Evolutionary conservation across 768 basidiomycete genomes (phyloP).

Genomic region (Boletus rubroflammeus): DNA sequence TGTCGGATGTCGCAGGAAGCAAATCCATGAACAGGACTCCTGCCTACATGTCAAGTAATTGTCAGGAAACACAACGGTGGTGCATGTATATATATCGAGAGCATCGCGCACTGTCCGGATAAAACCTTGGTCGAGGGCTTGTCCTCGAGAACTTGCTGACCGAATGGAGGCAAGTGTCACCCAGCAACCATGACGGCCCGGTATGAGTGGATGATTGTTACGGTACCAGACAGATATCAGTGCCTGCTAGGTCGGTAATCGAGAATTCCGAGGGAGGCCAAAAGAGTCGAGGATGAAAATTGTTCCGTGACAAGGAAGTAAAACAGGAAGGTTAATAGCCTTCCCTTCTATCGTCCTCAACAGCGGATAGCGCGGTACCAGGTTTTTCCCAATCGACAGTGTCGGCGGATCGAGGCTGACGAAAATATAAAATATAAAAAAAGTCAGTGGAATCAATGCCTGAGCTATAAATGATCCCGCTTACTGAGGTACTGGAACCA

Average conservation of each 20-base stretch:
- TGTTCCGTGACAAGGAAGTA: not conserved
- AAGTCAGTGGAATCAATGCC: slow-evolving; percentile 14
- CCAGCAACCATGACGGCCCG: slow-evolving; percentile 1
- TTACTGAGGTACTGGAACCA: slow-evolving; percentile 17
- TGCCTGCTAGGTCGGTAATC: not conserved
- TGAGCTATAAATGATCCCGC: slow-evolving; percentile 14
- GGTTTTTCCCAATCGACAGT: not conserved
- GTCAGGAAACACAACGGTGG: not conserved
- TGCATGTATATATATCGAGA: not conserved
- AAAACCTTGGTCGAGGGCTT: not conserved
- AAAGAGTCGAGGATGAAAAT: not conserved
- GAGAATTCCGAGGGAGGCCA: not conserved
- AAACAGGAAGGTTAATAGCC: not conserved
- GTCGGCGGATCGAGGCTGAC: slow-evolving; percentile 5
- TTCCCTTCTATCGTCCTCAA: not conserved
- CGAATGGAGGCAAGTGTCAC: not conserved
- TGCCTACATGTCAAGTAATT: not conserved
- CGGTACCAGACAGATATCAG: not conserved
- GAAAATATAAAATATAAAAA: slow-evolving; percentile 2
- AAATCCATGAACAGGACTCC: not conserved
- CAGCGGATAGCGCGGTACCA: not conserved
- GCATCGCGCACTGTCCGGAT: slow-evolving; percentile 1
- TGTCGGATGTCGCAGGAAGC: slow-evolving; percentile 6
- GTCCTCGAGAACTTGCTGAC: not conserved
- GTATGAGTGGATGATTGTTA: not conserved